Base-by-base conservation (phyloP, 2,329 filamentous ascomycete species). In the Arthrobotrys megalospora region DNA sequence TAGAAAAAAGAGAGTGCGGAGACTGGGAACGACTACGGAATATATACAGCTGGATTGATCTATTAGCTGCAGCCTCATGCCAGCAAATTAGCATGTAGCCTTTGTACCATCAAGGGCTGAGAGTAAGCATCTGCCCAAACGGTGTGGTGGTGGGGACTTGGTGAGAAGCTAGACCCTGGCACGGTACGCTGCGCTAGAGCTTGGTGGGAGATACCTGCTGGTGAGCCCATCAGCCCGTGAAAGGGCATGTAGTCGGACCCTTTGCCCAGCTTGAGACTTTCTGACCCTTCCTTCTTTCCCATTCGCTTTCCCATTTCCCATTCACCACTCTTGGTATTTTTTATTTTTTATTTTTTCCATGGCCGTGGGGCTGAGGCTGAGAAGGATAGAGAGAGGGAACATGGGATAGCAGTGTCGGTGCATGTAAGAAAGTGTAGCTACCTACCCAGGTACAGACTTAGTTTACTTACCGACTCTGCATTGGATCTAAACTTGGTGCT, bases 331-430 rank as follows among this genome's bases (percentile, higher is more conserved):
- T n/a, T n/a, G n/a, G n/a, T 16, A 19, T 19, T 58, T 38, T 58
- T 36, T 28, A 28, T 52, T 32, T 36, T 16, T 16, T 55, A 11
- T 24, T 55, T 34, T 41, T n/a, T 19, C 6, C 43, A n/a, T 47
- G 64, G 52, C 21, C 34, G 45, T 69, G 72, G 55, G 72, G 73
- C 73, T 77, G 73, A 77, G 73, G 66, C 73, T 77, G 73, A 77
- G 60, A 71, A 48, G 52, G 36, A 60, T n/a, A 43, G 19, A 7
- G 8, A 16, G 14, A 52, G 34, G 14, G 11, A 65, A 50, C 68
- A 52, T 32, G 58, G 45, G 43, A 38, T 7, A 32, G 11, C 11
- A 53, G 5, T 8, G 50, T 53, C 12, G 50, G 50, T 34, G 50
- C 16, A 32, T 7, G 52, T 38, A 16, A 36, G 52, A 19, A 34